Evolutionary conservation across 106 monocot species (phyloP).

Genomic region (Dioscorea zingiberensis): DNA sequence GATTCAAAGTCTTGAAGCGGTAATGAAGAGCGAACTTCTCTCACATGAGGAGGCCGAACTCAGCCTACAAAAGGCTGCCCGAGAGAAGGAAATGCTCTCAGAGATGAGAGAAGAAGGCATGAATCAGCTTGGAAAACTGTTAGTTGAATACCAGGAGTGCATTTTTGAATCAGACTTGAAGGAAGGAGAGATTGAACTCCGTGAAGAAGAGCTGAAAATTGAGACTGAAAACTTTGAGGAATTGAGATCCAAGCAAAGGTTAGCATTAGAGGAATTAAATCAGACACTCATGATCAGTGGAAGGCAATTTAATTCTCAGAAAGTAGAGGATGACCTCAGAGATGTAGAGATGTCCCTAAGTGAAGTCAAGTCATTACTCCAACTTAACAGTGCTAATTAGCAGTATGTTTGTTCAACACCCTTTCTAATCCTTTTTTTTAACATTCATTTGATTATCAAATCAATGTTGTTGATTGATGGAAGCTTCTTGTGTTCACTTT

Average conservation of each 20-base stretch:
- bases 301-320: conserved; percentile 13
- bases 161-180: conserved; percentile 41
- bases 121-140: conserved; percentile 18
- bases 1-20: conserved; percentile 25
- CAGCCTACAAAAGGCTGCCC: conserved; percentile 13
- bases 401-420: background rate
- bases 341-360: conserved; percentile 17
- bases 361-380: conserved; percentile 28
- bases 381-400: background rate
- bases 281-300: conserved; percentile 1
- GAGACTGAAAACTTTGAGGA: conserved; percentile 28
- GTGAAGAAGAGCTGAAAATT: conserved; percentile 20
- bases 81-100: conserved; percentile 30
- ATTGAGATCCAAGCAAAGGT: conserved; percentile 11
- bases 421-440: background rate
- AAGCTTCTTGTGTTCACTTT: background rate
- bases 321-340: conserved; percentile 21
- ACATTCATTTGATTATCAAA: background rate
- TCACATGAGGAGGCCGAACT: conserved; percentile 28
- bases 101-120: conserved; percentile 25
- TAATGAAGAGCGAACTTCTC: conserved; percentile 9
- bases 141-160: conserved; percentile 48
- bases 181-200: conserved; percentile 41
- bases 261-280: conserved; percentile 22
- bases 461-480: background rate